Evolutionary conservation across 495 filamentous ascomycete genomes (phyloP).

Genomic region (Xylaria curta): DNA sequence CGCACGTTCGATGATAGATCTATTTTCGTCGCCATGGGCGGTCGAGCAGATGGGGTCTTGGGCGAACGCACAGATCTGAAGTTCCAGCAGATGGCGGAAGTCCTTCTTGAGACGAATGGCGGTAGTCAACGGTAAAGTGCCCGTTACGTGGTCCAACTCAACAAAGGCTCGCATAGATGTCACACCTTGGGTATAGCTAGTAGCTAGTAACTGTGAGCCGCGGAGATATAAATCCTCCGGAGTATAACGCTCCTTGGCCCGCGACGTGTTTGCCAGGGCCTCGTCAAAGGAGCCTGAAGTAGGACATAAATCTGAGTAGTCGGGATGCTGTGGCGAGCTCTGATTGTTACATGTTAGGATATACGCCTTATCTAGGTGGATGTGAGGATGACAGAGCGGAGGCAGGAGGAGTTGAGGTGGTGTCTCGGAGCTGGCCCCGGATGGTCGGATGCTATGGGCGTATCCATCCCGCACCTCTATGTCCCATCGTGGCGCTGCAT

Average conservation of each 20-base stretch:
- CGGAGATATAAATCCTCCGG: constrained; percentile 64
- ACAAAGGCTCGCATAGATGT: constrained; percentile 77
- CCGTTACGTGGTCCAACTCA: constrained; percentile 71
- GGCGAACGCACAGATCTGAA: constrained; percentile 78
- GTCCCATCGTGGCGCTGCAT: constrained; percentile 20
- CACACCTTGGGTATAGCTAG: constrained; percentile 70
- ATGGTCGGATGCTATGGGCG: constrained; percentile 26
- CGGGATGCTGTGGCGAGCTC: constrained; percentile 41
- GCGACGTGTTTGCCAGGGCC: constrained; percentile 64
- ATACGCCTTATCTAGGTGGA: constrained; percentile 80
- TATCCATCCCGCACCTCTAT: constrained; percentile 32
- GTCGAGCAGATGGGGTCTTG: constrained; percentile 73
- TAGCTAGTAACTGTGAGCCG: constrained; percentile 69
- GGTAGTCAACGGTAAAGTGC: constrained; percentile 62
- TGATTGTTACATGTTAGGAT: constrained; percentile 54
- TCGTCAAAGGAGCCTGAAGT: constrained; percentile 67
- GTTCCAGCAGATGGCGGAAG: constrained; percentile 60
- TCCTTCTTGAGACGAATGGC: constrained; percentile 63
- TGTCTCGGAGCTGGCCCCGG: constrained; percentile 17
- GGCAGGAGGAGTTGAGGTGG: constrained; percentile 56
- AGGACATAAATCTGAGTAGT: constrained; percentile 66
- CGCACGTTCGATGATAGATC: constrained; percentile 28
- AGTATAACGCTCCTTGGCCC: constrained; percentile 68
- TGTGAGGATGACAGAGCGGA: constrained; percentile 74
- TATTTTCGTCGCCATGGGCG: constrained; percentile 49